phyloP scores from a whole-genome alignment of 179 eudicot species.

The Actinidia chinensis region DNA sequence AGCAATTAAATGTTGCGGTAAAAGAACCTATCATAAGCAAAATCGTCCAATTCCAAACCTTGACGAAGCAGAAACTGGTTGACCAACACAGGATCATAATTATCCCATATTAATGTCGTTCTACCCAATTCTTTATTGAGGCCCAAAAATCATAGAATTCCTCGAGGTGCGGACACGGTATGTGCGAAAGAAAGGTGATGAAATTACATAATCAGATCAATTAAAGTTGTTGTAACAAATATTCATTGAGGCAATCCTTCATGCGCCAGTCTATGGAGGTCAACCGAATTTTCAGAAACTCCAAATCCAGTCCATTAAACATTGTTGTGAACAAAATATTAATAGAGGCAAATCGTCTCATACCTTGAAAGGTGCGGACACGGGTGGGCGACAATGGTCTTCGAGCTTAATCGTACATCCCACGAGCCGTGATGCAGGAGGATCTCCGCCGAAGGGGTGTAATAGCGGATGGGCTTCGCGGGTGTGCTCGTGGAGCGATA shows the following conservation, averaged over 20 bases:
- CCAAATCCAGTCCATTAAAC: no score
- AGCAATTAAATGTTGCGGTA: no score
- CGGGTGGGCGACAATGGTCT: conserved; percentile 77
- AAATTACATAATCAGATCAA: not conserved
- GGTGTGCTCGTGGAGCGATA: conserved; percentile 71
- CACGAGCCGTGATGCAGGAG: conserved; percentile 74
- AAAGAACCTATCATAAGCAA: no score
- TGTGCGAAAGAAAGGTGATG: no score
- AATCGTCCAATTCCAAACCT: no score
- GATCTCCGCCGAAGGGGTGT: conserved; percentile 66
- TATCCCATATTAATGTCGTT: no score
- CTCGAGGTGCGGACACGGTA: no score
- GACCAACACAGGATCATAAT: no score
- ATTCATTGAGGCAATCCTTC: not conserved
- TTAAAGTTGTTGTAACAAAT: not conserved
- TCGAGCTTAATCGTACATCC: conserved; percentile 85
- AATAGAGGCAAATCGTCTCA: not conserved
- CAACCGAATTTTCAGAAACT: not conserved
- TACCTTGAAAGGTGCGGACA: conserved; percentile 66
- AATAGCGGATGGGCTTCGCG: conserved; percentile 73
- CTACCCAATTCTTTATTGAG: no score
- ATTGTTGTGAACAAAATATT: no score
- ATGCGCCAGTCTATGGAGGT: not conserved
- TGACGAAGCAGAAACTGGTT: no score
- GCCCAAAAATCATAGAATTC: no score